These are phyloP conservation scores for Fagopyrum esculentum DNA, from an alignment of 148 eudicot species.

Conservation along the genomic window DNA sequence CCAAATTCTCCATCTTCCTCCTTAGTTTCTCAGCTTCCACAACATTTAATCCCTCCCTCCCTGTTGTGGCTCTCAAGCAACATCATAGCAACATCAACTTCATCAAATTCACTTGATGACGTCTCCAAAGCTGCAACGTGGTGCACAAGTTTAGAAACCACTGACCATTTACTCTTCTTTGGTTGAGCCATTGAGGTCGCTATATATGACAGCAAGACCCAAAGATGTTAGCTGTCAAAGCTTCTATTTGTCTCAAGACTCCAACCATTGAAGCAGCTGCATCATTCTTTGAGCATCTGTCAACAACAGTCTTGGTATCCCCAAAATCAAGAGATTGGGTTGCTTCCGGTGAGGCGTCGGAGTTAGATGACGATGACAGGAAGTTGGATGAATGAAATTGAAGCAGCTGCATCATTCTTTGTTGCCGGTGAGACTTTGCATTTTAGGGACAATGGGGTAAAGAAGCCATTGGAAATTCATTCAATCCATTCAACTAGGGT, in stretches of 20 bases:
- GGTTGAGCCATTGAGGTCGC: conserved; percentile 7
- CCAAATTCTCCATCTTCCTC: conserved; percentile 20
- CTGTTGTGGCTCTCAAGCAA: conserved; percentile 18
- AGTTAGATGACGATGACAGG: no score
- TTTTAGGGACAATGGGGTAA: no score
- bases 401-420: no score
- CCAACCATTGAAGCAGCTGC: not conserved
- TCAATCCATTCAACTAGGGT: no score
- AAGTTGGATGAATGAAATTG: no score
- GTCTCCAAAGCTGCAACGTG: conserved; percentile 12
- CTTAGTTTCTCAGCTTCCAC: conserved; percentile 16
- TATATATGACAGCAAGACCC: conserved; percentile 20
- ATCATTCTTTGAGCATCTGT: not conserved
- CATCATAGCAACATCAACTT: conserved; percentile 22
- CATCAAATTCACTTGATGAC: conserved; percentile 17
- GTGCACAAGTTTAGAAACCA: conserved; percentile 21
- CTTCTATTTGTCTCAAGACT: conserved; percentile 20
- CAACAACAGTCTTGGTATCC: conserved; percentile 19
- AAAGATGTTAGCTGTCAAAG: conserved; percentile 14
- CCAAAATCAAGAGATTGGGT: no score
- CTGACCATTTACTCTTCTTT: conserved; percentile 19
- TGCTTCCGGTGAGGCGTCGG: no score
- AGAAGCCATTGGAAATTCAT: no score
- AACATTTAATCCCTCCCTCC: not conserved
- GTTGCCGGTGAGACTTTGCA: no score